A percentile compares a stretch with the other conserved stretches of the same genome.
phyloP scores from a whole-genome alignment of 169 alveolate species.

The Eimeria necatrix region DNA sequence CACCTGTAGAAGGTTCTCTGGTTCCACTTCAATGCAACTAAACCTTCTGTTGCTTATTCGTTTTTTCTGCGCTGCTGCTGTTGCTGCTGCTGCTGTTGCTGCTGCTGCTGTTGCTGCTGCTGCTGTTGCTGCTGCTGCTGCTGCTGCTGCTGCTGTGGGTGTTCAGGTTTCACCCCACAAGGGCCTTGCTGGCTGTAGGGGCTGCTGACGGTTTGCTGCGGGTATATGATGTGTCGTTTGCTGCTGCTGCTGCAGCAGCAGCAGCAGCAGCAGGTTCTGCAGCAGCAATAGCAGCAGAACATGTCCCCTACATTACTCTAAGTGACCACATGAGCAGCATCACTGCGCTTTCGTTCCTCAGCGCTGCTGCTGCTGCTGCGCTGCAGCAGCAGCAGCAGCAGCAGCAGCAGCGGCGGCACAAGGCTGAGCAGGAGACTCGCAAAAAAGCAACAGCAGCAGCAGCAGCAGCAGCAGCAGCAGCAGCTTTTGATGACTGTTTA shows the following conservation, averaged over 20 bases:
- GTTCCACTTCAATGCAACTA: too few species aligned
- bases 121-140: background rate
- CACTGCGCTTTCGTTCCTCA: background rate
- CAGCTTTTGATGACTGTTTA: background rate
- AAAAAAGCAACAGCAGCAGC: background rate
- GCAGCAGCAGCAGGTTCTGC: background rate
- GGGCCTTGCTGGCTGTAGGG: slow-evolving; percentile 7
- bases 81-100: background rate
- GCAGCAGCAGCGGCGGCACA: background rate
- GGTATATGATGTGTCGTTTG: background rate
- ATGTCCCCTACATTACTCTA: background rate
- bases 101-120: background rate
- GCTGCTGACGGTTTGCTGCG: slow-evolving; percentile 25
- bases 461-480: slow-evolving; percentile 9
- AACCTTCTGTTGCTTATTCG: too few species aligned
- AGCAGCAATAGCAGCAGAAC: slow-evolving; percentile 10
- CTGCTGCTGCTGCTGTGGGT: background rate
- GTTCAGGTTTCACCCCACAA: background rate
- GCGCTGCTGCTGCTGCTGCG: background rate
- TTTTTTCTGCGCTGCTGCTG: background rate
- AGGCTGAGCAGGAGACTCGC: background rate
- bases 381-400: background rate
- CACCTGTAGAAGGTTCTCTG: too few species aligned
- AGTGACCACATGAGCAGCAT: slow-evolving; percentile 6
- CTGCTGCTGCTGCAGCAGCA: background rate